Conservation (phyloP, 352 stramenopile genomes). For the Pythium utonaiense region DNA sequence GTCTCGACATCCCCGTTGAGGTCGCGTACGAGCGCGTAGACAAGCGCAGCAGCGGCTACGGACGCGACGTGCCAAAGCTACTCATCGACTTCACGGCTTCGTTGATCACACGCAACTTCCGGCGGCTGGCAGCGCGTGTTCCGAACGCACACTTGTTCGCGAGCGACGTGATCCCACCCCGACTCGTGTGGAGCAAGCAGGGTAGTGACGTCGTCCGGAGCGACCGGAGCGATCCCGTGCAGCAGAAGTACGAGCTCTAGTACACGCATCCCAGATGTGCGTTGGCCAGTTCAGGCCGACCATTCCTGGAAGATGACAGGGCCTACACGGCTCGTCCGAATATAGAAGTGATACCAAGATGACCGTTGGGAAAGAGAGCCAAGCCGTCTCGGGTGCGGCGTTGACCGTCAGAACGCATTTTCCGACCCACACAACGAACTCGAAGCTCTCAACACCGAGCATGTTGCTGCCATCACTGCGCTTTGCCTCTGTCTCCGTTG, state of each 20-base stretch:
- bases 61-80: conserved; percentile 56
- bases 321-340: background rate
- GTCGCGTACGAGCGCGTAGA: conserved; percentile 67
- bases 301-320: background rate
- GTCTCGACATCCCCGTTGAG: conserved; percentile 62
- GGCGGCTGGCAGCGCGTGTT: conserved; percentile 47
- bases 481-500: background rate
- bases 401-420: background rate
- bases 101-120: conserved; percentile 68
- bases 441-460: too few relatives aligned
- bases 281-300: too few relatives aligned
- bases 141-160: conserved; percentile 76
- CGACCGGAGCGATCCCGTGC: conserved; percentile 48
- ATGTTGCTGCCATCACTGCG: background rate
- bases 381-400: background rate
- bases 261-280: background rate
- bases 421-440: background rate
- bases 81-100: conserved; percentile 63
- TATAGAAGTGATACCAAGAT: background rate
- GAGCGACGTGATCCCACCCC: conserved; percentile 49
- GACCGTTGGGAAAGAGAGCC: background rate
- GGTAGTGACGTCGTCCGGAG: conserved; percentile 37
- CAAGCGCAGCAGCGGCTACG: conserved; percentile 57
- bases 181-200: conserved; percentile 79
- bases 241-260: conserved; percentile 63